Percentiles rank a stretch among this genome's conserved stretches.
phyloP scores from a whole-genome alignment of 2,329 filamentous ascomycete genomes.

The Colletotrichum trifolii region DNA sequence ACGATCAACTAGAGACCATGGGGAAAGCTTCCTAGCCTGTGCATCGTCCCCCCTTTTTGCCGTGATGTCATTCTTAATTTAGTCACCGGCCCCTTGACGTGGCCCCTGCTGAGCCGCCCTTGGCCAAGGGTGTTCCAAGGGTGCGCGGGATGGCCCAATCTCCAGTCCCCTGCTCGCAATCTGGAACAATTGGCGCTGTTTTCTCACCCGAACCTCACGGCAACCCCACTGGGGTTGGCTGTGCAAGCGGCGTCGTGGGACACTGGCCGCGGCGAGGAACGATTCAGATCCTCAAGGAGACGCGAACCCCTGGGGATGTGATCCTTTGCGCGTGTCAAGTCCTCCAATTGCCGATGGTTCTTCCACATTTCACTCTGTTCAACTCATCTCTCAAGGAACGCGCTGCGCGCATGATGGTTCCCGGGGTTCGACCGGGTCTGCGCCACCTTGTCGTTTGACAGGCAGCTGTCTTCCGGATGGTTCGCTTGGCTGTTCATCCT shows the following conservation, averaged over 20 bases:
- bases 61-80: constrained; percentile 26
- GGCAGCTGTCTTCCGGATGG: not conserved
- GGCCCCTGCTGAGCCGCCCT: constrained; percentile 9
- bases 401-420: no score
- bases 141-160: constrained; percentile 8
- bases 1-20: not conserved
- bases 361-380: not conserved
- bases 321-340: no score
- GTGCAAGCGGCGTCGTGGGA: no score
- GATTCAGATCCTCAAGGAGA: no score
- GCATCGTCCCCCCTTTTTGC: not conserved
- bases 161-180: constrained; percentile 1
- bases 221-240: no score
- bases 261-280: no score
- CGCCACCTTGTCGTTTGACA: no score
- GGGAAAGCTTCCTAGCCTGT: constrained; percentile 3
- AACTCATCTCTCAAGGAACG: no score
- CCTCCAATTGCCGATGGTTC: not conserved
- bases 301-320: no score
- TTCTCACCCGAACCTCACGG: not conserved
- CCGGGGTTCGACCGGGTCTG: no score
- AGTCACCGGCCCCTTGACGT: constrained; percentile 14
- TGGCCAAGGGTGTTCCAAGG: constrained; percentile 6
- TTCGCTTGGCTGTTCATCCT: not conserved
- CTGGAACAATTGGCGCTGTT: constrained; percentile 9